Evolutionary conservation across 2,329 filamentous ascomycete species (phyloP), one percentile per base, ranked within the genome.

Genomic region (Sclerotiophoma versabilis): DNA sequence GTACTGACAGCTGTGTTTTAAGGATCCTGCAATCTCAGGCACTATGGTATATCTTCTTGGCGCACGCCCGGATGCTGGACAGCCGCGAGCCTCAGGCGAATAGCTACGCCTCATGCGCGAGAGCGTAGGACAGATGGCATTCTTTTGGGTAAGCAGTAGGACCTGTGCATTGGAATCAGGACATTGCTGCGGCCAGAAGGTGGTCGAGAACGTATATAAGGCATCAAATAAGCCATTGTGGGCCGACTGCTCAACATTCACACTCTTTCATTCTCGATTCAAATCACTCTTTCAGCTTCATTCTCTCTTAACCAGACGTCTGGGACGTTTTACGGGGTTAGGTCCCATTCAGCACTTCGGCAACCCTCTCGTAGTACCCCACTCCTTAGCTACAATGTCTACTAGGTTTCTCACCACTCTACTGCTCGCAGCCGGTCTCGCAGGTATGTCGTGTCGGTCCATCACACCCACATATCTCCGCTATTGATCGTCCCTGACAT

Each of bases 361-460:
- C 5, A 29, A n/a, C n/a, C n/a, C 7, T 19, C 26, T 10, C 6
- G 19, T 27, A 22, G 17, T 26, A 26, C 1, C 15, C 11, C 6
- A 42, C 4, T 8, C 11, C 12, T 15, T 8, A 12, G 25, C 26
- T 5, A 43, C 20, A 33, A 54, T 54, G 50, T 49, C 44, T 44
- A 29, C 33, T 19, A 49, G n/a, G n/a, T 2, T 49, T 14, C 11
- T 54, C 8, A 32, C 51, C 12, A 20, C 29, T 8, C 7, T 49
- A n/a, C 29, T 54, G 51, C 51, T 54, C 33, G 38, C 45, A 49
- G 51, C 51, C 19, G 33, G 51, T 33, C 45, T 54, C 27, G 45
- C 51, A 38, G 45, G 51, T 41, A 45, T 12, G 26, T 45, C 0
- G 5, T 10, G 3, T 11, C 27, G 26, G 20, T 36, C 10, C n/a